Base-by-base conservation (phyloP, 208 protist species). In the Leishmania arabica region DNA sequence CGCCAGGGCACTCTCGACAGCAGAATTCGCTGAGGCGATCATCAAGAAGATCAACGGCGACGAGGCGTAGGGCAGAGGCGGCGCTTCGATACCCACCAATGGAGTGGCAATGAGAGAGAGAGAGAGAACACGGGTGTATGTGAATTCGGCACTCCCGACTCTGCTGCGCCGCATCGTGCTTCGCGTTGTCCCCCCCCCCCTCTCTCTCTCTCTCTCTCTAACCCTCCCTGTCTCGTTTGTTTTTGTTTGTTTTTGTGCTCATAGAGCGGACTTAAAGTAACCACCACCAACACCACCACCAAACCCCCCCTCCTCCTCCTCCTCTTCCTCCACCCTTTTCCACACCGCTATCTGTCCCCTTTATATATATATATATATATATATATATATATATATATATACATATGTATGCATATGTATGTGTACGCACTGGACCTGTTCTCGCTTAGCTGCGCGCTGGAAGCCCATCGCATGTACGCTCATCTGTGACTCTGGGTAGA, bases 1-100 rank as follows among this genome's bases (percentile, higher is more conserved):
- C 2, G 82, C 80, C 27, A 81, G 76, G 64, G 58, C 85, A 17
- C 73, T 91, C n/a, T 87, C 85, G 9, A 91, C 88, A 3, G 64
- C 73, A 1, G 85, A 82, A 1, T 91, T 91, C 68, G 80, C 71
- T 4, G 77, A 87, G 40, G 85, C 66, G 6, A 70, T 91, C 3
- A 81, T 91, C 64, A 31, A 54, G 17, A 80, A 80, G 45, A 81
- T 90, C 31, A 84, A 86, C 37, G 81, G 64, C 49, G 60, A 77
- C 11, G 66, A 45, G 24, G 37, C n/a, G 31, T 60, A 47, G 54
- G 53, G 6, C 21, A 76, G 51, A 37, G 19, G 24, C 47, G 49
- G n/a, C 31, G 13, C 9, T 37, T n/a, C 24, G 9, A 51, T 15
- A 17, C 45, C 15, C 42, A 51, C 13, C 9, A 8, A 8, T 72